Conservation (phyloP, 345 rosid genomes). For the Arabidopsis arenosa region DNA sequence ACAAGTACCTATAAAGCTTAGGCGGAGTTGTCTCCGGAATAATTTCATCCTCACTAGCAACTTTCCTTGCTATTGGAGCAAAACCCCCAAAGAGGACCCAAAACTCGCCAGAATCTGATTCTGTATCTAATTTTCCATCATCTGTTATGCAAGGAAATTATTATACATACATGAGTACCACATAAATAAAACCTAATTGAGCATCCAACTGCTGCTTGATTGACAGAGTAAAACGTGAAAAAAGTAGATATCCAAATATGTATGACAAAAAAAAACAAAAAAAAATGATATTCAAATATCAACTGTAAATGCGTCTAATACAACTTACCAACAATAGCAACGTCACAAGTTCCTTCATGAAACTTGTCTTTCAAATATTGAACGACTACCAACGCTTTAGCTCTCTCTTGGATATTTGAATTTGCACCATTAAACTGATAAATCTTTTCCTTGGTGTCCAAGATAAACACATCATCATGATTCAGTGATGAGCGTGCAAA, state of each 20-base stretch:
- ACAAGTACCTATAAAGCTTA: constrained; percentile 68
- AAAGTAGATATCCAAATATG: constrained; percentile 17
- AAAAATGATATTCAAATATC: constrained; percentile 23
- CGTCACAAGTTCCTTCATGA: constrained; percentile 80
- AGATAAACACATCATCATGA: constrained; percentile 97
- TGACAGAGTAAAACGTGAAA: constrained; percentile 3
- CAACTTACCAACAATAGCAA: constrained; percentile 85
- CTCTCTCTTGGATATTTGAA: constrained; percentile 98
- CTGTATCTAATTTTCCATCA: constrained; percentile 93
- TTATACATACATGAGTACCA: constrained; percentile 33
- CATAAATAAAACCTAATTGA: background rate
- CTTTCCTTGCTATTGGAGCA: constrained; percentile 84
- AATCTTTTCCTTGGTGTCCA: constrained; percentile 82
- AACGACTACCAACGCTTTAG: constrained; percentile 93
- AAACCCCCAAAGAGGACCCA: constrained; percentile 97
- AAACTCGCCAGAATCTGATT: constrained; percentile 93
- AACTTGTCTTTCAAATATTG: constrained; percentile 90
- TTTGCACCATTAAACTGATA: constrained; percentile 98
- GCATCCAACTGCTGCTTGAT: constrained; percentile 26
- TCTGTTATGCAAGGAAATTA: constrained; percentile 54
- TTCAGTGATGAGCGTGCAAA: constrained; percentile 93
- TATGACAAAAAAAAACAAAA: too few relatives aligned
- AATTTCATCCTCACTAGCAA: constrained; percentile 75
- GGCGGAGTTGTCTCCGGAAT: constrained; percentile 75
- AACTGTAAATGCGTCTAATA: constrained; percentile 16